Evolutionary conservation across 2,329 filamentous ascomycete species (phyloP).

Genomic region (Neofusicoccum cordaticola): DNA sequence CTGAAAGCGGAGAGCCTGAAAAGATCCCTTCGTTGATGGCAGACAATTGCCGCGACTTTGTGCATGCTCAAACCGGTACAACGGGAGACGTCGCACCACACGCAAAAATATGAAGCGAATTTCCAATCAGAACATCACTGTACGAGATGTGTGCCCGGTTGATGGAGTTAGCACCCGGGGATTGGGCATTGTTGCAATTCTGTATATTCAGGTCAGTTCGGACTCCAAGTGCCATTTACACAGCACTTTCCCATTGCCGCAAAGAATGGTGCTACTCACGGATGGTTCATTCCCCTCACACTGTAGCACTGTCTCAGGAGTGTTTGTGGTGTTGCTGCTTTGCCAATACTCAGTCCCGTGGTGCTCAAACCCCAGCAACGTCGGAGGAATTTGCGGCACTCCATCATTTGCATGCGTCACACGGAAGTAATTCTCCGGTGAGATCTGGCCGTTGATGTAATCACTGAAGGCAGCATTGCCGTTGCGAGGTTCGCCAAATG

Average conservation of each 20-base stretch:
- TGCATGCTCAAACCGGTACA: neutral
- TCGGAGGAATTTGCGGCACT: constrained; percentile 5
- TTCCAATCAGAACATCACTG: constrained; percentile 2
- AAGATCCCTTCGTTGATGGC: too few relatives aligned
- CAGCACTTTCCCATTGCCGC: neutral
- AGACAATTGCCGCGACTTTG: too few relatives aligned
- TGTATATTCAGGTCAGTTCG: neutral
- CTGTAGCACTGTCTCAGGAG: neutral
- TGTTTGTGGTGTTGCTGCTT: neutral
- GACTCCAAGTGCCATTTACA: too few relatives aligned
- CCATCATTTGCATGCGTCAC: constrained; percentile 6
- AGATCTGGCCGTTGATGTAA: neutral
- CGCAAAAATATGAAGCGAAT: neutral
- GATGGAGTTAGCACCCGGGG: neutral
- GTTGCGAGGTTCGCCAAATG: constrained; percentile 3
- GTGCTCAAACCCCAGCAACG: neutral
- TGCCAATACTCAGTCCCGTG: constrained; percentile 11
- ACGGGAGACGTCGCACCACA: neutral
- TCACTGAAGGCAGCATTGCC: neutral
- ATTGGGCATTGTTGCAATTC: neutral
- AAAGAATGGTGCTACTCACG: neutral
- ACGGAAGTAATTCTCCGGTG: neutral
- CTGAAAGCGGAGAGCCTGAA: too few relatives aligned
- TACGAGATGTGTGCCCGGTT: constrained; percentile 4
- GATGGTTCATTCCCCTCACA: neutral